Evolutionary conservation across 148 eudicot species (phyloP), one percentile per base, ranked within the genome.

Genomic region (Chenopodium suecicum): DNA sequence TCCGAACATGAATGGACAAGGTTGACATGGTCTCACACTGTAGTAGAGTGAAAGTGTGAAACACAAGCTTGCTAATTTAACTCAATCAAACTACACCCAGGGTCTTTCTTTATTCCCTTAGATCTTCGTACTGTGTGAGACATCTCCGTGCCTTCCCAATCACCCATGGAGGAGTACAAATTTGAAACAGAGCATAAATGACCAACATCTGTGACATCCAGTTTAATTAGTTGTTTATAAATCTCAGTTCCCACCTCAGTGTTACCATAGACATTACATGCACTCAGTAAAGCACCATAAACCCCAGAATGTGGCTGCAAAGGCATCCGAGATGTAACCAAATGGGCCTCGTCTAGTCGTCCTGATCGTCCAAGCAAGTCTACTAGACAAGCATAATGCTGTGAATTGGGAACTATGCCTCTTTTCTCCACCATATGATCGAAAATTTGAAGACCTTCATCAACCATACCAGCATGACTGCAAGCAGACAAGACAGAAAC

Each of bases 291-390:
- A 17, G 94, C 79, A 79, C 88, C 85, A 73, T 88, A 90, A 44
- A 87, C 77, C 70, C 77, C 90, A 56, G 68, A 47, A 52, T 80
- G 64, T 1, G 88, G 89, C 60, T 69, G 72, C 64, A 80, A 48
- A 65, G 89, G 78, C 89, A 88, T 88, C 69, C 75, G 83, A 72
- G 79, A 58, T 74, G 86, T 84, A 46, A 91, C 70, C 1, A 79
- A 74, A 63, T 77, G 73, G 6, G 94, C 92, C n/a, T 91, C 91
- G 44, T 83, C 81, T 10, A 91, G 52, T 78, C 74, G 77, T 37
- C 94, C 90, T 29, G 88, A 85, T 62, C 94, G 92, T 50, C 90
- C 86, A 79, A 91, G 89, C 70, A 89, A 83, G 80, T 91, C 94
- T 22, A 89, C 80, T 37, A 89, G 58, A 81, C 92, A 89, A 32